phyloP scores from a whole-genome alignment of 768 basidiomycete species.

The Sistotremastrum niveocremeum region DNA sequence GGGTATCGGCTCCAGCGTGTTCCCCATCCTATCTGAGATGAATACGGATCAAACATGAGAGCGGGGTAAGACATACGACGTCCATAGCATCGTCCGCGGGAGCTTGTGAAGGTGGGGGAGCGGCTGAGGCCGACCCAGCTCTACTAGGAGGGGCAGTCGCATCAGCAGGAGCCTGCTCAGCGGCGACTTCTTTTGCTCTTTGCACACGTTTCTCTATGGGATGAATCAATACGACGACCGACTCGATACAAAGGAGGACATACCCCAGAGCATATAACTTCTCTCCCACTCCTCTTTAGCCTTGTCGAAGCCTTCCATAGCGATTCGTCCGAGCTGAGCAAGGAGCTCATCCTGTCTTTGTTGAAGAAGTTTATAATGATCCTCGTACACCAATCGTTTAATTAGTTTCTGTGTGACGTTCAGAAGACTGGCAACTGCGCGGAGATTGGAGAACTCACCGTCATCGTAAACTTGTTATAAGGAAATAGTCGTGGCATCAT shows the following conservation, averaged over 20 bases:
- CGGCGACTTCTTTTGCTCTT: slow-evolving; percentile 20
- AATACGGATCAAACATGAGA: too few species aligned
- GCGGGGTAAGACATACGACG: slow-evolving; percentile 6
- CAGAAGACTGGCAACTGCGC: neutral
- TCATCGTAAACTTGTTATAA: slow-evolving; percentile 94
- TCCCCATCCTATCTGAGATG: too few species aligned
- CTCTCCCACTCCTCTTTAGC: slow-evolving; percentile 71
- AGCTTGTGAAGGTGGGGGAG: slow-evolving; percentile 2
- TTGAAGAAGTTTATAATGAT: slow-evolving; percentile 53
- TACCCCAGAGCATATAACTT: slow-evolving; percentile 56
- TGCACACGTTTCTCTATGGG: slow-evolving; percentile 33
- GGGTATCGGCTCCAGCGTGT: too few species aligned
- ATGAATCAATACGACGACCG: neutral
- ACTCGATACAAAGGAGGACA: neutral
- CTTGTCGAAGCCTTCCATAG: slow-evolving; percentile 51
- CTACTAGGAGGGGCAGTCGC: slow-evolving; percentile 9
- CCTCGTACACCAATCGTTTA: slow-evolving; percentile 72
- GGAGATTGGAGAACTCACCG: slow-evolving; percentile 28
- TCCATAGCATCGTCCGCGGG: slow-evolving; percentile 11
- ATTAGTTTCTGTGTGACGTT: slow-evolving; percentile 64
- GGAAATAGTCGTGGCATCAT: slow-evolving; percentile 80
- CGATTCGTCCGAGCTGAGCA: slow-evolving; percentile 42
- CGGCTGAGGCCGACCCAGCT: slow-evolving; percentile 11
- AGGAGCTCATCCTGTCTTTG: slow-evolving; percentile 60
- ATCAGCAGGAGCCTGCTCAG: slow-evolving; percentile 20